Evolutionary conservation across 2,329 filamentous ascomycete genomes (phyloP).

Genomic region (Sordariomycetes sp.): DNA sequence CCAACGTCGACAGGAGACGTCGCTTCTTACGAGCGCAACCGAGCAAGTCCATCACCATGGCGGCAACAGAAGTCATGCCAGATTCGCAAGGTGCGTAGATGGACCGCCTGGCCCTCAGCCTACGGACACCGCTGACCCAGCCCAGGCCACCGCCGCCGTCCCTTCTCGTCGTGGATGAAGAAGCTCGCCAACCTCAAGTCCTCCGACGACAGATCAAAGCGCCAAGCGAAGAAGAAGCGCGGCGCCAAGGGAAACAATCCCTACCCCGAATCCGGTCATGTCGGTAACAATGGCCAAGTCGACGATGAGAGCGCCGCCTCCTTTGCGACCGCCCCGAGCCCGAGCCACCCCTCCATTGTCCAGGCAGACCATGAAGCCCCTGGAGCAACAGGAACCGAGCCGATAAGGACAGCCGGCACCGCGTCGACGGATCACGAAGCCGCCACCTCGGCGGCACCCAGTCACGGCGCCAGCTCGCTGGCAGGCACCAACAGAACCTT

Average conservation of each 20-base stretch:
- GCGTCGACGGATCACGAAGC: constrained; percentile 77
- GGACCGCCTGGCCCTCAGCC: too few species aligned
- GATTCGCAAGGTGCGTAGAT: too few species aligned
- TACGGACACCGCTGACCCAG: neutral
- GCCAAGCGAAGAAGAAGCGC: constrained; percentile 42
- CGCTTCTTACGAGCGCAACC: too few species aligned
- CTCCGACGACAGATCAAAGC: constrained; percentile 40
- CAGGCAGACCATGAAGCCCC: constrained; percentile 14
- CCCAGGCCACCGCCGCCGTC: constrained; percentile 63
- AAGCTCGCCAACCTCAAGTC: constrained; percentile 81
- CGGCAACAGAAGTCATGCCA: too few species aligned
- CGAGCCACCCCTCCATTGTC: constrained; percentile 43
- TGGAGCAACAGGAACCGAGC: neutral
- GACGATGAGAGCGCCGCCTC: constrained; percentile 40
- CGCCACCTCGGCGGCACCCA: constrained; percentile 64
- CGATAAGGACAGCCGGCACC: constrained; percentile 66
- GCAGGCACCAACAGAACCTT: constrained; percentile 67
- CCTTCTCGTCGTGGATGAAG: constrained; percentile 91
- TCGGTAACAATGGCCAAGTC: constrained; percentile 19
- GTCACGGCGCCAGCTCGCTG: constrained; percentile 56
- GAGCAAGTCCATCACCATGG: too few species aligned
- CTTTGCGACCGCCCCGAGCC: constrained; percentile 46
- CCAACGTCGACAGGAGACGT: too few species aligned
- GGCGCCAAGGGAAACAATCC: constrained; percentile 70
- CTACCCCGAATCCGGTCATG: constrained; percentile 73